Conservation (phyloP, 129 eudicot genomes). For the Flaveria linearis region DNA sequence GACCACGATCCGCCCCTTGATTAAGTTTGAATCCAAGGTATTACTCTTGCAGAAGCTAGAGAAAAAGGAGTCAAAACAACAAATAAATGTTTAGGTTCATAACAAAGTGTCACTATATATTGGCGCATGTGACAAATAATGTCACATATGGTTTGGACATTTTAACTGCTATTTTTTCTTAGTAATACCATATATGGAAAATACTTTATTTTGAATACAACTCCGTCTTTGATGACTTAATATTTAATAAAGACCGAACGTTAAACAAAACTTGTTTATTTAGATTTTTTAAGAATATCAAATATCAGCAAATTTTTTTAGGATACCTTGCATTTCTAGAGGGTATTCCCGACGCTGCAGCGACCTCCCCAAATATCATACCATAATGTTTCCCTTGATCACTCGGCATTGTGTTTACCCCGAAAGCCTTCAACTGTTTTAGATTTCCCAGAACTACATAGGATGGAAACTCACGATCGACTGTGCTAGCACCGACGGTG, state of each 20-base stretch:
- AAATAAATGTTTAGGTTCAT: not conserved
- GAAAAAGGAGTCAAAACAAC: constrained; percentile 7
- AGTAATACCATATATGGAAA: too few species aligned
- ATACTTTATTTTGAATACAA: too few species aligned
- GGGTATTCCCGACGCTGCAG: constrained; percentile 59
- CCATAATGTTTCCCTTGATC: constrained; percentile 36
- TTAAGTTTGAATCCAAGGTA: constrained; percentile 50
- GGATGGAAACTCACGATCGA: constrained; percentile 54
- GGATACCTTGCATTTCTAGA: constrained; percentile 64
- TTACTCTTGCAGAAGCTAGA: constrained; percentile 57
- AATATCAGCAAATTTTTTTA: not conserved
- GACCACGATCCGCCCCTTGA: constrained; percentile 66
- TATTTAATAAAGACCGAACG: too few species aligned
- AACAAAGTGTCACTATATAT: not conserved
- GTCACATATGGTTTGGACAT: not conserved
- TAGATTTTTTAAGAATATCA: not conserved
- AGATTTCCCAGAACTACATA: constrained; percentile 52
- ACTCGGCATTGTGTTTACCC: constrained; percentile 40
- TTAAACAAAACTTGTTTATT: too few species aligned
- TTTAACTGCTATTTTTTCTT: not conserved
- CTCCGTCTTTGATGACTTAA: too few species aligned
- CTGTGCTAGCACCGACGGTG: constrained; percentile 74
- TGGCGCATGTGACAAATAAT: not conserved
- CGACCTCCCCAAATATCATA: constrained; percentile 45
- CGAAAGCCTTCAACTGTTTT: constrained; percentile 49